Base-by-base conservation (phyloP, 768 basidiomycete species). In the Dendrothele bispora region DNA sequence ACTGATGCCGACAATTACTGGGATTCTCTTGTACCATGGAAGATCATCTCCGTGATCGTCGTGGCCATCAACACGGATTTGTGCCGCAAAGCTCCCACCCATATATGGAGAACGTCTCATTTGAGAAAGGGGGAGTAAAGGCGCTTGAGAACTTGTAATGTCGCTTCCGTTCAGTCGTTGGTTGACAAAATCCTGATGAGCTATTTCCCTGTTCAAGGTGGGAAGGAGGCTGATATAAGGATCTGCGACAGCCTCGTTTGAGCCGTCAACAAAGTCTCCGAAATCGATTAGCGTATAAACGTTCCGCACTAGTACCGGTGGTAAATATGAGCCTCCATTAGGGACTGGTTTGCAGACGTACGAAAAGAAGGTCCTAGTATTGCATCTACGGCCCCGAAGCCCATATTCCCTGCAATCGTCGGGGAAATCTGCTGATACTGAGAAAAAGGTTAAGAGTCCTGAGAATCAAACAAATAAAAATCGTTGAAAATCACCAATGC, bases 171-270 rank as follows among this genome's bases (percentile, higher is more conserved):
- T 46, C 3, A 60, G 41, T 8, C 58, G 54, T 6, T 26, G 21
- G 18, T 43, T 38, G 22, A 60, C 58, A 42, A 60, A 60, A 26
- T 60, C 59, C 21, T 43, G 8, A 36, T 60, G 58, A 14, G 58
- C 58, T 14, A 17, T 10, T 5, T 48, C 26, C 11, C 39, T n/a
- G 40, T 56, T 37, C 7, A 51, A 52, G n/a, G 49, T 45, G 1
- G 59, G 43, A 37, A 59, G 51, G 22, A 62, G 49, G 36, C 61
- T 60, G 20, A 59, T 54, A 46, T 38, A 62, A 2, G 61, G 58
- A 20, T 53, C 52, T 8, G 46, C 46, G 7, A 52, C 40, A 35
- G 49, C 49, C 18, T 46, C 49, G 52, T 57, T 49, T 7, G 48
- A 37, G 4, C 36, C 49, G 27, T 43, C 53, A 20, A 62, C 49